Percentiles rank a stretch among this genome's conserved stretches.
These are phyloP conservation scores for Astrocystis sublimbata DNA, from an alignment of 495 filamentous ascomycete species.

Conservation along the genomic window DNA sequence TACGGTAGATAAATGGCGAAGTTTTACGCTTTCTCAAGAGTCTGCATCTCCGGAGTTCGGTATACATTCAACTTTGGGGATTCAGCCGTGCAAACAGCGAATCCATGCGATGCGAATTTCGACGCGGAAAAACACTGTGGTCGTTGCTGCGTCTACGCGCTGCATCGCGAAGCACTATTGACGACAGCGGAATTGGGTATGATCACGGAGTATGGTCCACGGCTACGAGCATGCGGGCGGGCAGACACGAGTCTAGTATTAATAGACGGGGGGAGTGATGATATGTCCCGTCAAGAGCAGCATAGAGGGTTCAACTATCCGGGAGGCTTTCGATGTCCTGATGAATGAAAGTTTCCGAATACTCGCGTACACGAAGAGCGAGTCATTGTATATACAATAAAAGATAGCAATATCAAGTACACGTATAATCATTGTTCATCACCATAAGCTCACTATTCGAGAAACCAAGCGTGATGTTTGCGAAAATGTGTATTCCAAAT, in stretches of 20 bases:
- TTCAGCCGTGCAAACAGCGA: neutral
- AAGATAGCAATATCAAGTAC: slow-evolving; percentile 6
- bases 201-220: neutral
- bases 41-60: neutral
- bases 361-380: neutral
- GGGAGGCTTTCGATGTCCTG: neutral
- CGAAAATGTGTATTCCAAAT: neutral
- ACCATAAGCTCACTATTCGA: neutral
- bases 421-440: slow-evolving; percentile 12
- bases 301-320: neutral
- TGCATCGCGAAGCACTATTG: neutral
- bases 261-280: neutral
- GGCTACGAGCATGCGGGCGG: neutral
- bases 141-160: neutral
- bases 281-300: neutral
- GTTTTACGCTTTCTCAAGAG: neutral
- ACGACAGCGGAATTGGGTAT: neutral
- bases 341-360: neutral
- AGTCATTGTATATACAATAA: neutral
- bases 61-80: neutral
- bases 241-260: neutral
- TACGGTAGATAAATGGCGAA: neutral
- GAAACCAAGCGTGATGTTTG: neutral
- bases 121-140: neutral
- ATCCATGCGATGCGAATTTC: neutral